These are phyloP conservation scores for Penicillium alfredii DNA, from an alignment of 495 filamentous ascomycete species.

Conservation along the genomic window DNA sequence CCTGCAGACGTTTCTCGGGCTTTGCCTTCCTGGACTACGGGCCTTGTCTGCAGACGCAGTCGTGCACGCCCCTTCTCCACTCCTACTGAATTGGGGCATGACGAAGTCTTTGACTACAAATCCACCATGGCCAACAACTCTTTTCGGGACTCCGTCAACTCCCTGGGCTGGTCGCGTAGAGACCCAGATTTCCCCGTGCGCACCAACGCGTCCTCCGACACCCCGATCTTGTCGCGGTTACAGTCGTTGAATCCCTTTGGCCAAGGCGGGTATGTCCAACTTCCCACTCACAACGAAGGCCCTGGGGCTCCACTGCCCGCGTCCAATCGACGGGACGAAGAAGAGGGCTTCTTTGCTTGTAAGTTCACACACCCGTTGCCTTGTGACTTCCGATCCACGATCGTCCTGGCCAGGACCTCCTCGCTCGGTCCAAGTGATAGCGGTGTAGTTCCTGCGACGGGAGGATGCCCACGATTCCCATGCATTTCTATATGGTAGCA, in stretches of 20 bases:
- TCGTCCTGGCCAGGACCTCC: constrained; percentile 11
- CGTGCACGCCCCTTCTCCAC: constrained; percentile 13
- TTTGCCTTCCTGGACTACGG: constrained; percentile 19
- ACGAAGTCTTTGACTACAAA: constrained; percentile 3
- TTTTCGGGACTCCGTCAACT: constrained; percentile 91
- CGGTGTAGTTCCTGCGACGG: constrained; percentile 37
- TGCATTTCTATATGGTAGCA: constrained; percentile 18
- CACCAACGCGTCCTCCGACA: constrained; percentile 63
- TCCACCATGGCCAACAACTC: constrained; percentile 76
- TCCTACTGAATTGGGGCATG: constrained; percentile 12
- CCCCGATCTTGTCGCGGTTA: constrained; percentile 71
- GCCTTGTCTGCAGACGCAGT: constrained; percentile 21
- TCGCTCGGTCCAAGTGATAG: constrained; percentile 32
- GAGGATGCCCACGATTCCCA: constrained; percentile 20
- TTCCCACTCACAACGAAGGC: constrained; percentile 72
- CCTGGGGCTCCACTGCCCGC: constrained; percentile 85
- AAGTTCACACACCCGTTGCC: constrained; percentile 48
- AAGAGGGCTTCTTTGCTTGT: constrained; percentile 94
- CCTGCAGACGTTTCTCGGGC: constrained; percentile 34
- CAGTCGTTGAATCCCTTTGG: constrained; percentile 87
- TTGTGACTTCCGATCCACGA: constrained; percentile 22
- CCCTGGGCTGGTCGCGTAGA: constrained; percentile 88
- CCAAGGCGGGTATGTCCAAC: constrained; percentile 79
- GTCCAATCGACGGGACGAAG: constrained; percentile 79
- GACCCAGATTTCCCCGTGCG: constrained; percentile 72